Conservation (phyloP, 192 early-diverging fungal species). For the Rhizoclosmatium globosum region DNA sequence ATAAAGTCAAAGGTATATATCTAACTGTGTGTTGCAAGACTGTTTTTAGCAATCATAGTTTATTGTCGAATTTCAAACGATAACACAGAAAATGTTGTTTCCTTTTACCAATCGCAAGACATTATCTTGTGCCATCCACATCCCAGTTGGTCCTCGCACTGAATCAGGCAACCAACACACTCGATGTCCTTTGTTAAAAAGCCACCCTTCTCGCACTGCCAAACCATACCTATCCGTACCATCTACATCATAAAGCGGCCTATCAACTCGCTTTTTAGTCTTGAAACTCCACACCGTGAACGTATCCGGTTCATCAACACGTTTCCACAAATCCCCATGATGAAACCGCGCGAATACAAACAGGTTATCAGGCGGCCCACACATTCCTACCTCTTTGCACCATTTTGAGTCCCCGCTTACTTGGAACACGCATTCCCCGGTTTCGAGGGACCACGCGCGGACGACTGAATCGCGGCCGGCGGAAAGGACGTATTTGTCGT, state of each 20-base stretch:
- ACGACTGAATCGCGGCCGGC: slow-evolving; percentile 21
- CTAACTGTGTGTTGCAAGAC: too few species aligned
- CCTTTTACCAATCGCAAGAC: neutral
- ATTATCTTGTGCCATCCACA: neutral
- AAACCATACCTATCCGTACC: neutral
- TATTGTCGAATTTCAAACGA: neutral
- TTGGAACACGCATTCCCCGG: neutral
- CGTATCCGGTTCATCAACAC: neutral
- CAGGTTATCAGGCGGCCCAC: neutral
- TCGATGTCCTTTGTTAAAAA: neutral
- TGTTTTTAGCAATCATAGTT: too few species aligned
- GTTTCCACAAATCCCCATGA: neutral
- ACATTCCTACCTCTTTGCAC: neutral
- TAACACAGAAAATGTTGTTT: neutral
- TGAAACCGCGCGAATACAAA: neutral
- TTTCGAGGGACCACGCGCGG: slow-evolving; percentile 6
- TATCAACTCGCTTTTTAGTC: neutral
- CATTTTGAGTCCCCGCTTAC: neutral
- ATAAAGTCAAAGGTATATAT: too few species aligned
- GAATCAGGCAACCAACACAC: neutral
- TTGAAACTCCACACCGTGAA: neutral
- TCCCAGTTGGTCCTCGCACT: neutral
- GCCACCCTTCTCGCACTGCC: neutral
- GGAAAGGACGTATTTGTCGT: slow-evolving; percentile 6
- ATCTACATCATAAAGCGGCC: neutral